Evolutionary conservation across 305 asterid genomes (phyloP), one percentile per base, ranked within the genome.

Genomic region (Rubia occidens): DNA sequence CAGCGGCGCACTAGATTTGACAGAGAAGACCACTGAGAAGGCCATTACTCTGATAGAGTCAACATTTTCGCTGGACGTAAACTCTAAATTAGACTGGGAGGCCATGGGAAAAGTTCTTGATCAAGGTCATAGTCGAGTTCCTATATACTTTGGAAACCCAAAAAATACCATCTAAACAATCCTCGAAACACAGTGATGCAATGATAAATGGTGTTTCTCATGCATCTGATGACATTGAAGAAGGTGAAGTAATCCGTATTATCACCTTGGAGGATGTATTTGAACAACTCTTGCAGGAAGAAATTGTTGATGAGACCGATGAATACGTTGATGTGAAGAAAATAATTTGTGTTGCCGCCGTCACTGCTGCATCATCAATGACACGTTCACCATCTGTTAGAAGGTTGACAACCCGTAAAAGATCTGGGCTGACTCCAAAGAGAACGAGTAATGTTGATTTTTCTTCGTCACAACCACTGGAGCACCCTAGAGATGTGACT

Each of bases 211-310:
- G 78, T 26, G 40, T 71, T 72, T 66, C 47, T 70, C 80, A 75
- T 55, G 24, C 88, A 71, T 67, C 77, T 17, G 95, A 87, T 60
- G 93, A 85, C 69, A 68, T 85, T 55, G 97, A 91, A 74, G 89
- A 89, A 71, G 91, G 88, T 72, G 95, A 89, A 77, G 97, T 91
- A 64, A 83, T 89, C 37, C 95, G 97, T 70, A 86, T 91, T 69
- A 91, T 91, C 78, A 91, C 97, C 71, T 82, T 91, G 76, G 97
- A 91, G 83, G 97, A 91, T 72, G 96, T 91, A 70, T 91, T 91
- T 76, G 96, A 91, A 85, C 97, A 94, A 77, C 96, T 94, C 75
- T 80, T 94, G 78, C 99, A 89, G 96, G 97, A 94, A 79, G 96
- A 94, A 82, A 94, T 94, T 75, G 99, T 94, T 5, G 99, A 94